Percentiles rank a stretch among this genome's conserved stretches.
phyloP scores from a whole-genome alignment of 805 yeast species.

The Ogataea populi-albae region DNA sequence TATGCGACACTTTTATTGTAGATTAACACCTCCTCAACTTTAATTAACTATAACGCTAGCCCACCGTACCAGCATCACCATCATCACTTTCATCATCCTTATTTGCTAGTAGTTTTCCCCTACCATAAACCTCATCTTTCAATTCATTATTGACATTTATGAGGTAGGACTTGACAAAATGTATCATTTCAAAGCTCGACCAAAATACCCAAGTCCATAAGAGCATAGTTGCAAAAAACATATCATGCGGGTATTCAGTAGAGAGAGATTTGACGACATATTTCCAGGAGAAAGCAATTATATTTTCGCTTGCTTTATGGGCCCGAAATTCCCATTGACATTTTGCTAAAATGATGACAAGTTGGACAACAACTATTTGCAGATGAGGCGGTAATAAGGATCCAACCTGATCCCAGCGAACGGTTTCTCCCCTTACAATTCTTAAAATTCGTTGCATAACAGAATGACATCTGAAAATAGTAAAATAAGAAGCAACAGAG shows the following conservation, averaged over 20 bases:
- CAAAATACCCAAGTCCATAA: constrained; percentile 12
- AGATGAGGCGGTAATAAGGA: constrained; percentile 1
- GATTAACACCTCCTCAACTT: constrained; percentile 15
- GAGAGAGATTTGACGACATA: neutral
- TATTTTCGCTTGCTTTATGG: too few relatives aligned
- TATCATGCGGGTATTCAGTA: too few relatives aligned
- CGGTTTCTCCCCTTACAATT: neutral
- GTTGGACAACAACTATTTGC: neutral
- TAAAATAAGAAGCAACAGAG: constrained; percentile 1
- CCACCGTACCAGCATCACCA: constrained; percentile 1
- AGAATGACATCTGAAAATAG: neutral
- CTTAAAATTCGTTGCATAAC: neutral
- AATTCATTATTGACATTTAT: constrained; percentile 14
- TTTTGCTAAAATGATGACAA: neutral
- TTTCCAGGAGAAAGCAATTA: neutral
- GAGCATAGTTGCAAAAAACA: constrained; percentile 2
- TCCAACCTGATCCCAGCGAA: neutral
- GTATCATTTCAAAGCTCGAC: constrained; percentile 4
- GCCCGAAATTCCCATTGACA: neutral
- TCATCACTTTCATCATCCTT: constrained; percentile 18
- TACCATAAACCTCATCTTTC: constrained; percentile 28
- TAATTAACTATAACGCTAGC: neutral
- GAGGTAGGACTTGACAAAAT: constrained; percentile 8
- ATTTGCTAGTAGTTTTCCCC: constrained; percentile 24
- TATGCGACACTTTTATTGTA: too few relatives aligned